Percentiles rank a stretch among this genome's conserved stretches.
phyloP scores from a whole-genome alignment of 2,329 filamentous ascomycete genomes.

The Cercospora canescens region DNA sequence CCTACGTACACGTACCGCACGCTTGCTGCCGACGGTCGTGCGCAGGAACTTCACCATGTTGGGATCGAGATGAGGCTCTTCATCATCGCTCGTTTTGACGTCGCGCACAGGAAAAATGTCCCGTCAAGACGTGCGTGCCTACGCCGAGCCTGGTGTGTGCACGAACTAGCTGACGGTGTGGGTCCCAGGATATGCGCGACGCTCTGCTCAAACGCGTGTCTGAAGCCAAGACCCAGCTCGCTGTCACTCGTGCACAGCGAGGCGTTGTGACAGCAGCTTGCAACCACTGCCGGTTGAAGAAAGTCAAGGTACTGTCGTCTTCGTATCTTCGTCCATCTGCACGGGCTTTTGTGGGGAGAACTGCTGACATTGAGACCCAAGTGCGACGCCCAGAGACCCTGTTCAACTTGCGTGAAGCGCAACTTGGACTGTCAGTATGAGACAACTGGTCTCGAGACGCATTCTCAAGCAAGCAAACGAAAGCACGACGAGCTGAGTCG shows the following conservation, averaged over 20 bases:
- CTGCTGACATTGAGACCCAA: neutral
- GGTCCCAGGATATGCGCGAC: neutral
- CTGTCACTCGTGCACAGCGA: neutral
- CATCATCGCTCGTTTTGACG: neutral
- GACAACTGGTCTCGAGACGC: slow-evolving; percentile 8
- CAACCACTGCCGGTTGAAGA: neutral
- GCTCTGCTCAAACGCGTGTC: neutral
- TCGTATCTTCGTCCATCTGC: neutral
- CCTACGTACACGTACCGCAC: too few relatives aligned
- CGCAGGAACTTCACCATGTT: neutral
- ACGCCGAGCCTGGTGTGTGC: too few relatives aligned
- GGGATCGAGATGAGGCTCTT: neutral
- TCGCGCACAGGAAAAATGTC: neutral
- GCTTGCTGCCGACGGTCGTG: too few relatives aligned
- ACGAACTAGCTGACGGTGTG: neutral
- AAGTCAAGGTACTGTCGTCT: neutral
- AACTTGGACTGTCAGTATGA: slow-evolving; percentile 1
- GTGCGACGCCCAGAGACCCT: neutral
- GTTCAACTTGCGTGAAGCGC: neutral
- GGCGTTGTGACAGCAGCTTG: neutral
- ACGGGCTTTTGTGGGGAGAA: neutral
- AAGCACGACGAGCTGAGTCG: slow-evolving; percentile 8
- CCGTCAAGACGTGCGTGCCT: neutral
- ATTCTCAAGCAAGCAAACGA: slow-evolving; percentile 11
- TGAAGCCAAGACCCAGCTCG: neutral